Conservation (phyloP, 495 filamentous ascomycete species). For the Aeminium ludgeri region DNA sequence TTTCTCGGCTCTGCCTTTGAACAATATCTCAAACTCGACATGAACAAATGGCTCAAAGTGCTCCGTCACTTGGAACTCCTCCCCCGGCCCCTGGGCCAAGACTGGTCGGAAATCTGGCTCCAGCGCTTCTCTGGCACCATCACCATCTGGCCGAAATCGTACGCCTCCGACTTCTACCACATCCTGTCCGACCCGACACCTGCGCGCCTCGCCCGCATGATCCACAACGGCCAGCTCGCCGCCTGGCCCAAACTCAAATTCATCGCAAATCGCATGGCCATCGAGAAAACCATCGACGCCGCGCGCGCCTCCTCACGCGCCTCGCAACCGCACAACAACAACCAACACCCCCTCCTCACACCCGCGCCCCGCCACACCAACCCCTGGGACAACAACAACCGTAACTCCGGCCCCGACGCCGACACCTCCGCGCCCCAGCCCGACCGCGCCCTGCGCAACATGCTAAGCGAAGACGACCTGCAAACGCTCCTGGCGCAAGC, state of each 20-base stretch:
- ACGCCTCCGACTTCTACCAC: conserved; percentile 59
- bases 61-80: conserved; percentile 81
- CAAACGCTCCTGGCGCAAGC: conserved; percentile 6
- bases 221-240: conserved; percentile 69
- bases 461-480: conserved; percentile 15
- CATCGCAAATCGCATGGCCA: conserved; percentile 64
- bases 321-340: too few species aligned
- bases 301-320: conserved; percentile 5
- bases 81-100: conserved; percentile 78
- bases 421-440: background rate
- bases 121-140: conserved; percentile 89
- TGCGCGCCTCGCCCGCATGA: conserved; percentile 65
- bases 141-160: conserved; percentile 80
- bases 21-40: conserved; percentile 85
- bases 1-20: conserved; percentile 84
- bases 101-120: conserved; percentile 91
- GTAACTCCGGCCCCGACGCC: too few species aligned
- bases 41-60: conserved; percentile 93
- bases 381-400: too few species aligned
- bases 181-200: conserved; percentile 71
- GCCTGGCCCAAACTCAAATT: conserved; percentile 85
- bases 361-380: too few species aligned
- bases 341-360: too few species aligned
- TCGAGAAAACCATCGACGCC: conserved; percentile 62
- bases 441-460: conserved; percentile 6